Conservation (phyloP, 768 basidiomycete genomes). For the Chiua virens region DNA sequence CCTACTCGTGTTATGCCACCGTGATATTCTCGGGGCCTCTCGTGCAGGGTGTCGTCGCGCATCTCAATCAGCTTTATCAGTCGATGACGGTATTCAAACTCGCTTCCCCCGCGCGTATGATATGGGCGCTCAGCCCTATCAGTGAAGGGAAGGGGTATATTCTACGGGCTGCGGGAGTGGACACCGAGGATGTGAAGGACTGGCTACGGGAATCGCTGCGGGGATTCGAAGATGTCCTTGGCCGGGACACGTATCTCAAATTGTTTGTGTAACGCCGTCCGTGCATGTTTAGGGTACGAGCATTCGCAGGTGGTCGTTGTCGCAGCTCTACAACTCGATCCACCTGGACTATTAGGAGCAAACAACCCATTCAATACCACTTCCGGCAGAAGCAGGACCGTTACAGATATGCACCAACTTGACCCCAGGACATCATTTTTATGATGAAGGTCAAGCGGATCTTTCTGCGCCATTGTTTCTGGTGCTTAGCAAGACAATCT, state of each 20-base stretch:
- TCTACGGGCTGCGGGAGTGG: slow-evolving; percentile 71
- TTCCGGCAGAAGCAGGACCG: too few species aligned
- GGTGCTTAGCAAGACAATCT: too few species aligned
- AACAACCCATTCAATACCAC: too few species aligned
- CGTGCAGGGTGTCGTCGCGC: slow-evolving; percentile 44
- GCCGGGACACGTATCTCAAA: slow-evolving; percentile 62
- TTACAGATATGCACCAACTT: too few species aligned
- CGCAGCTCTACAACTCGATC: too few species aligned
- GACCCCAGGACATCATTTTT: too few species aligned
- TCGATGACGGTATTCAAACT: slow-evolving; percentile 62
- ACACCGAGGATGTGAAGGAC: slow-evolving; percentile 69
- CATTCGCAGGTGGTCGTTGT: too few species aligned
- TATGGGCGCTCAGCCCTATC: slow-evolving; percentile 82
- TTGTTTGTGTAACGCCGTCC: slow-evolving; percentile 47
- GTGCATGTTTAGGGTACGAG: too few species aligned
- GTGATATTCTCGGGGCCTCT: slow-evolving; percentile 76
- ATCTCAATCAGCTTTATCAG: slow-evolving; percentile 51
- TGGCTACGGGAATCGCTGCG: slow-evolving; percentile 65
- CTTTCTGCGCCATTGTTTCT: too few species aligned
- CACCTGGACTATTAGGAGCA: too few species aligned
- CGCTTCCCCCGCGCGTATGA: slow-evolving; percentile 51
- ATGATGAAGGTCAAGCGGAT: too few species aligned
- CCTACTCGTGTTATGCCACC: slow-evolving; percentile 91
- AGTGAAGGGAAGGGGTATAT: slow-evolving; percentile 49
- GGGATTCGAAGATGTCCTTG: slow-evolving; percentile 53